These are phyloP conservation scores for Talaromyces atroroseus DNA, from an alignment of 2,329 filamentous ascomycete genomes.

Conservation along the genomic window DNA sequence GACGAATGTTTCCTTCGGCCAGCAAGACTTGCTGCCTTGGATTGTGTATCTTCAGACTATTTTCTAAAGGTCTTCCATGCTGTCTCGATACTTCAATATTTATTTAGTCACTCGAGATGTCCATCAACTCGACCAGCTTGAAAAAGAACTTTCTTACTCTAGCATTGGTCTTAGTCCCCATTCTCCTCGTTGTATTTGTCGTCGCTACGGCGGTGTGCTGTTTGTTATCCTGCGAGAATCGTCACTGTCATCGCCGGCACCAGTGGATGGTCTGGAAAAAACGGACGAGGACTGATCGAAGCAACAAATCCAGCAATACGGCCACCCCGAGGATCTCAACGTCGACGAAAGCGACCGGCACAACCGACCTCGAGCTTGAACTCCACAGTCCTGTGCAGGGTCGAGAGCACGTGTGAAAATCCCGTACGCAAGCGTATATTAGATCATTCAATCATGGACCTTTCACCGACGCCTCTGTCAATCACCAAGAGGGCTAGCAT, in stretches of 20 bases:
- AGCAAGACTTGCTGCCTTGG: background rate
- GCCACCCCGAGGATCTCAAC: conserved; percentile 28
- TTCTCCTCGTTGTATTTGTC: conserved; percentile 38
- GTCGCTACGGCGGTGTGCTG: conserved; percentile 36
- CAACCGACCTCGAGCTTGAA: conserved; percentile 23
- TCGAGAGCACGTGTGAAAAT: conserved; percentile 21
- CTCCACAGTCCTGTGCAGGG: conserved; percentile 20
- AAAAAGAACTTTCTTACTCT: conserved; percentile 38
- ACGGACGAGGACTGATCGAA: conserved; percentile 6
- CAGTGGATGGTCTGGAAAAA: conserved; percentile 3
- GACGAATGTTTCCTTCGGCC: background rate
- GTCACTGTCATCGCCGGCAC: background rate
- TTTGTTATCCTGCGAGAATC: conserved; percentile 29
- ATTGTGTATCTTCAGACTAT: conserved; percentile 12
- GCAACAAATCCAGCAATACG: conserved; percentile 25
- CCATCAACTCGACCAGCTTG: conserved; percentile 24
- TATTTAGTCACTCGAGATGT: conserved; percentile 20
- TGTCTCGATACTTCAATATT: background rate
- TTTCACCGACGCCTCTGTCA: conserved; percentile 44
- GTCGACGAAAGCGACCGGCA: conserved; percentile 29
- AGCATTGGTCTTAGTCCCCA: conserved; percentile 44
- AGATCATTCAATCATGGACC: conserved; percentile 18
- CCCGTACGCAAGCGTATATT: background rate
- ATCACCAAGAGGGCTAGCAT: conserved; percentile 40
- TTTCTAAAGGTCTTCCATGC: too few species aligned